phyloP scores from a whole-genome alignment of 106 monocot species.

The Dioscorea dumetorum region DNA sequence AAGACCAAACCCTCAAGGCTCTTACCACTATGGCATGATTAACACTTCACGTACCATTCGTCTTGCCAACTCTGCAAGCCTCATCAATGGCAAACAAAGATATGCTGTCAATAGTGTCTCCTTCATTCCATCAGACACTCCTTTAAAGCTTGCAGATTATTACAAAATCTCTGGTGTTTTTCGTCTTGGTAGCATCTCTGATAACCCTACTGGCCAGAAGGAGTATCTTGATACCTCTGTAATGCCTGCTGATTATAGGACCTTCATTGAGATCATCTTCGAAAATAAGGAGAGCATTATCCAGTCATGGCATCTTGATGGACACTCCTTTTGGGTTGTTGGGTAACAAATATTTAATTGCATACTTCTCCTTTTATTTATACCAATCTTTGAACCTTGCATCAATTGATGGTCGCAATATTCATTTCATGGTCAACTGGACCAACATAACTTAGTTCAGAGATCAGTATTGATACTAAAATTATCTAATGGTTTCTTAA shows the following conservation, averaged over 20 bases:
- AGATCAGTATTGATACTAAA: too few relatives aligned
- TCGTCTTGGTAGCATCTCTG: conserved; percentile 61
- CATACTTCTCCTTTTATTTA: too few relatives aligned
- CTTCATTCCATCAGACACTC: conserved; percentile 46
- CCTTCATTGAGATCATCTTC: conserved; percentile 62
- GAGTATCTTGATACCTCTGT: conserved; percentile 48
- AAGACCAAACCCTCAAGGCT: conserved; percentile 84
- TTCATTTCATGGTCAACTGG: too few relatives aligned
- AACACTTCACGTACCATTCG: conserved; percentile 53
- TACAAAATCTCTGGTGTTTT: conserved; percentile 69
- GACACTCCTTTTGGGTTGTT: conserved; percentile 59
- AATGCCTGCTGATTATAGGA: conserved; percentile 35
- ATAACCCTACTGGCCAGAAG: conserved; percentile 13
- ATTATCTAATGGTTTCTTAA: too few relatives aligned
- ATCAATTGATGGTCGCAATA: too few relatives aligned
- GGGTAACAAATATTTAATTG: conserved; percentile 18
- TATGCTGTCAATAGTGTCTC: conserved; percentile 70
- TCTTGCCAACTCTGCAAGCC: conserved; percentile 43
- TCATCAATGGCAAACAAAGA: conserved; percentile 43
- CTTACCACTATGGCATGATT: conserved; percentile 79
- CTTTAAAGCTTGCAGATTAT: conserved; percentile 66
- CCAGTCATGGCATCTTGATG: conserved; percentile 66
- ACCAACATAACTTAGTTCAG: too few relatives aligned
- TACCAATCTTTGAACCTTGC: too few relatives aligned
- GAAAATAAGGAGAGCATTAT: conserved; percentile 55